Base-by-base conservation (phyloP, 148 eudicot genomes). In the Gaultheria prostrata region DNA sequence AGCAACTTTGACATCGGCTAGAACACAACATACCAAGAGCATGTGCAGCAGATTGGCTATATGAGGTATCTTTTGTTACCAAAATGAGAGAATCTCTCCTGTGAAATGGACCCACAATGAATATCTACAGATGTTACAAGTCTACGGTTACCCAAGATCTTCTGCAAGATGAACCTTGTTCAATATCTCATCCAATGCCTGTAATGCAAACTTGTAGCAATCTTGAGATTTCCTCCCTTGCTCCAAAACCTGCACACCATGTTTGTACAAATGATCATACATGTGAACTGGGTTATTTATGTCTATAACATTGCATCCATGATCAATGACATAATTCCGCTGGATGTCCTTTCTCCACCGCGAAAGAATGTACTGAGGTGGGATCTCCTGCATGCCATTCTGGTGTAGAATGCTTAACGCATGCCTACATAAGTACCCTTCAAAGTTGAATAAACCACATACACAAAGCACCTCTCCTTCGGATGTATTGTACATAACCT, bases 271-370 rank as follows among this genome's bases (percentile, higher is more conserved):
- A 74, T 80, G 26, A 73, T 87, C 89, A 43, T 85, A 87, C 84
- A 87, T 79, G 46, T 85, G 89, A 80, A 87, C 78, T 4, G 89
- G 85, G 59, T 85, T 85, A 35, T 76, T 83, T 61, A 80, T 28
- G 61, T 87, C 85, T 43, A 87, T 85, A 15, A 77, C 33, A 26
- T 82, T 54, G 81, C 67, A 70, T 18, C 86, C 70, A 32, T 85
- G 59, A 48, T 83, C 79, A 56, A 82, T 69, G 80, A 51, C 75
- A 73, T 80, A 80, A 33, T 39, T 83, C 1, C 87, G 85, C 0
- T 18, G 48, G 49, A 85, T 80, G 67, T 87, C 89, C 87, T 87
- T 87, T 73, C 89, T 85, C 89, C 89, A 87, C 63, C 89, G 50
- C 3, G 76, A 77, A 80, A 87, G 89, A 65, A 87, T 81, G 81